A percentile compares a stretch with the other conserved stretches of the same genome.
Conservation (phyloP, 176 grass and related monocot genomes). For the Oryza australiensis region DNA sequence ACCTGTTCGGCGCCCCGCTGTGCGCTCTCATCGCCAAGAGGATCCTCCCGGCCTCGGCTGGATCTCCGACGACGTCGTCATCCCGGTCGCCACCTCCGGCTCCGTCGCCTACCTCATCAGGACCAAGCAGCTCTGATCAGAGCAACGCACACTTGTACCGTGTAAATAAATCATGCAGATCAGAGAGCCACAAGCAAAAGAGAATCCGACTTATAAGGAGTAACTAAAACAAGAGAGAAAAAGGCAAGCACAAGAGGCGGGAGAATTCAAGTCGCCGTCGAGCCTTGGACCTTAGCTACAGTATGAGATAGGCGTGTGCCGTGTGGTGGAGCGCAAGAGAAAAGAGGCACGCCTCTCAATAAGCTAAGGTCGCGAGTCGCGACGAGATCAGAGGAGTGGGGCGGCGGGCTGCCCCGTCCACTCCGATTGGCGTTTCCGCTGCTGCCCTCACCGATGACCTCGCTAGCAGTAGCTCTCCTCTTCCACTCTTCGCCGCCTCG, state of each 20-base stretch:
- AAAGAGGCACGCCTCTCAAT: not conserved
- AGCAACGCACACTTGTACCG: too few relatives aligned
- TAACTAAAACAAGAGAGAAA: not conserved
- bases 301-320: too few relatives aligned
- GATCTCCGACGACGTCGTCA: conserved; percentile 56
- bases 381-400: not conserved
- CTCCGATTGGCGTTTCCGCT: not conserved
- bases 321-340: not conserved
- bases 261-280: too few relatives aligned
- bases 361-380: too few relatives aligned
- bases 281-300: too few relatives aligned
- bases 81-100: conserved; percentile 54
- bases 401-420: not conserved
- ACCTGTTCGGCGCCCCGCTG: conserved; percentile 50
- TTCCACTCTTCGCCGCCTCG: too few relatives aligned
- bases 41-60: conserved; percentile 45
- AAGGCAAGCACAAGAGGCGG: not conserved
- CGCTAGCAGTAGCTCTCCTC: too few relatives aligned
- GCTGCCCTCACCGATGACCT: not conserved
- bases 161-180: too few relatives aligned
- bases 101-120: conserved; percentile 43
- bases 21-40: conserved; percentile 39
- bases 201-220: not conserved
- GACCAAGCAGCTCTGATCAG: conserved; percentile 45
- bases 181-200: not conserved